A percentile compares a stretch with the other conserved stretches of the same genome.
Evolutionary conservation across 108 stramenopile genomes (phyloP).

Genomic region (Bacterosira constricta): DNA sequence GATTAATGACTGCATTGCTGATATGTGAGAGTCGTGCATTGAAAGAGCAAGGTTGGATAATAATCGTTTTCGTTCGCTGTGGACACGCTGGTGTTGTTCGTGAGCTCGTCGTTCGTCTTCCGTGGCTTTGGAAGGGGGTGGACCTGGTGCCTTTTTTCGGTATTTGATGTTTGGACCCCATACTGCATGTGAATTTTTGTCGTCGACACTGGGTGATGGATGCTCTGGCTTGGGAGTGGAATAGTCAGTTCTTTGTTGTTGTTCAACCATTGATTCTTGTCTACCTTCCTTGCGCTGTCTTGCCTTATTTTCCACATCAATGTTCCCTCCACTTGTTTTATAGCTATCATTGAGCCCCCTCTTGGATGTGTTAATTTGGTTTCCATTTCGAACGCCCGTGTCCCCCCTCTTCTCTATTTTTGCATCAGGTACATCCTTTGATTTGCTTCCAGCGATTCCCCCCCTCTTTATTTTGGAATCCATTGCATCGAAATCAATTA

Average conservation of each 20-base stretch:
- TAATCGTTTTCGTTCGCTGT: conserved; percentile 1
- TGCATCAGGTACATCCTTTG: too few relatives aligned
- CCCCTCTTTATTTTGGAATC: too few relatives aligned
- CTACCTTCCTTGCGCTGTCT: too few relatives aligned
- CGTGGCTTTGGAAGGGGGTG: conserved; percentile 10
- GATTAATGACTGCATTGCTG: conserved; percentile 18
- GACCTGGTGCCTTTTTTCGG: background rate
- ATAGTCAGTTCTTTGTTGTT: background rate
- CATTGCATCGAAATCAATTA: too few relatives aligned
- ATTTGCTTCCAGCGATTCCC: too few relatives aligned
- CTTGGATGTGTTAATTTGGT: too few relatives aligned
- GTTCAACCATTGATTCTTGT: too few relatives aligned
- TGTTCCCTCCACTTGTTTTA: too few relatives aligned
- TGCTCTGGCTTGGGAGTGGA: background rate
- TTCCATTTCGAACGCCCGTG: too few relatives aligned
- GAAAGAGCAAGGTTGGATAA: conserved; percentile 16
- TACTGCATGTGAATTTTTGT: conserved; percentile 3
- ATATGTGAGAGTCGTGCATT: conserved; percentile 22
- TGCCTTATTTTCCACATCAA: too few relatives aligned
- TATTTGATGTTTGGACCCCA: conserved; percentile 9
- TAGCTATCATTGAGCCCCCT: too few relatives aligned
- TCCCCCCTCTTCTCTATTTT: too few relatives aligned
- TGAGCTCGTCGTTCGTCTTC: conserved; percentile 9
- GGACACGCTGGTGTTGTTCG: background rate
- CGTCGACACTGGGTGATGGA: background rate